Conservation (phyloP, 1,284 basidiomycete genomes). For the Pseudozyma pruni region DNA sequence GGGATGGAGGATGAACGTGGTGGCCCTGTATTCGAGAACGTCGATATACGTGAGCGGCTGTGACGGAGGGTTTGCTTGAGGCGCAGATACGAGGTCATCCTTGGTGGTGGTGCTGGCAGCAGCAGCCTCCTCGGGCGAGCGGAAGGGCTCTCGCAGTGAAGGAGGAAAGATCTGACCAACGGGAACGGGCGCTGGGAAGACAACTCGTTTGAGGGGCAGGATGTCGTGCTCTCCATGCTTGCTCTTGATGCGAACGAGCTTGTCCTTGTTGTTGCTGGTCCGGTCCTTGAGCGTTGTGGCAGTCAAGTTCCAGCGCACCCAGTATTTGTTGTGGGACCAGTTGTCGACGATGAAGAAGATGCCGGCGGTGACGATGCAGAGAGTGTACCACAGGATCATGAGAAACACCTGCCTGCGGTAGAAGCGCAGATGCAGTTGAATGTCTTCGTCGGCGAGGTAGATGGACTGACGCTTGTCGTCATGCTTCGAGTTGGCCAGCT, state of each 20-base stretch:
- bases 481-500: not conserved
- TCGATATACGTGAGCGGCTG: constrained; percentile 17
- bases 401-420: constrained; percentile 20
- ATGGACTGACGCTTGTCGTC: constrained; percentile 27
- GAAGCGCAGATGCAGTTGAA: constrained; percentile 46
- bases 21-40: constrained; percentile 41
- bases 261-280: constrained; percentile 12
- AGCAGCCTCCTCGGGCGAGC: constrained; percentile 20
- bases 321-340: constrained; percentile 47
- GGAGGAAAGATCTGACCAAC: constrained; percentile 23
- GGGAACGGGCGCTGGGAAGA: constrained; percentile 18
- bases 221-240: constrained; percentile 46
- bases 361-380: constrained; percentile 46
- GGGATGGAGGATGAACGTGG: constrained; percentile 40
- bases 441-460: constrained; percentile 48
- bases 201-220: constrained; percentile 33
- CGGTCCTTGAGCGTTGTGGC: constrained; percentile 2
- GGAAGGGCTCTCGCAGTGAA: constrained; percentile 16
- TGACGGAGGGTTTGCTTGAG: no score
- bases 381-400: constrained; percentile 36
- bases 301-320: constrained; percentile 39
- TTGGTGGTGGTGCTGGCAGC: no score
- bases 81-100: no score
- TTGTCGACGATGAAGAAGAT: constrained; percentile 38
- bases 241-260: constrained; percentile 42